Base-by-base conservation (phyloP, 164 flowering plant genomes). In the Amborella trichopoda region DNA sequence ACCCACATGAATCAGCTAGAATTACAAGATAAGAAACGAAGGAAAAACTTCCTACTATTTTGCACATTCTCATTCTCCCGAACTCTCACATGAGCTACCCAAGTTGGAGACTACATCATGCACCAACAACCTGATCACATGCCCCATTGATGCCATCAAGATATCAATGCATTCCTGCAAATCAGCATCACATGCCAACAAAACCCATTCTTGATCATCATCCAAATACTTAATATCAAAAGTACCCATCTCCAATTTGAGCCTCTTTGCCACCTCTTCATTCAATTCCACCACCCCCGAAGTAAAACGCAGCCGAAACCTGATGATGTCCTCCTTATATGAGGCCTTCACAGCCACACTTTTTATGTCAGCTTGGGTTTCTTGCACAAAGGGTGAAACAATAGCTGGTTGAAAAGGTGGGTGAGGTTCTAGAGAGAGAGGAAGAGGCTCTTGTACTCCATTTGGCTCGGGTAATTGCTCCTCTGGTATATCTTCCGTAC, bases 71-170 rank as follows among this genome's bases (percentile, higher is more conserved):
- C 59, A 68, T 37, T 67, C 76, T 25, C 83, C 84, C 3, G 83
- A 70, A 73, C 95, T 93, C 68, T 80, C 99, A 50, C 84, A 80
- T 2, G 96, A 93, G 68, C 99, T 87, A 12, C 96, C 96, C 14
- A 76, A 75, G 61, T 67, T 79, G 26, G 81, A 38, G 59, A 55
- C 39, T 32, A 68, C 41, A 37, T 91, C 96, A 40, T 74, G 80
- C 37, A 87, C 68, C 38, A 54, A 43, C 46, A 91, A 60, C 58
- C 96, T 75, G 53, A 82, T 66, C 37, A 78, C 63, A 34, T 66
- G 77, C 54, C 69, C 52, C 16, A 88, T 78, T 2, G 83, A 71
- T 26, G 77, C 68, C 62, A 52, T 71, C 8, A 74, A 68, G 26
- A 80, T 46, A 34, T 93, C 96, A 28, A 84, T 32, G 49, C 99